phyloP scores from a whole-genome alignment of 2,329 filamentous ascomycete genomes.

The Dendrostoma leiphaemia region DNA sequence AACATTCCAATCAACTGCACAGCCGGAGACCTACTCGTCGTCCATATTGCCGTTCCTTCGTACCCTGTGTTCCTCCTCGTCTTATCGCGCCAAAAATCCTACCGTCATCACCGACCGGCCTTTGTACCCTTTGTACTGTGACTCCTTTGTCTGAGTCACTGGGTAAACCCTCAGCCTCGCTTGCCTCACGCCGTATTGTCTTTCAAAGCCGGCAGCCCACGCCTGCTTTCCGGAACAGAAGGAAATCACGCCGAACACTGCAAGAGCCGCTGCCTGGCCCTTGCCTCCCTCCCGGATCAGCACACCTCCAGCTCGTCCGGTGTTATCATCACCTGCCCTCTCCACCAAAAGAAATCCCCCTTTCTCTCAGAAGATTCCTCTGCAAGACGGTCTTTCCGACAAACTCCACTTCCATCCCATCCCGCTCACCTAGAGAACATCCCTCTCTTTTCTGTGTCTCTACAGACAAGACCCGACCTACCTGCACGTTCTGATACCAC shows the following conservation, averaged over 20 bases:
- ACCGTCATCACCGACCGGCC: constrained; percentile 10
- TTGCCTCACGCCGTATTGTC: neutral
- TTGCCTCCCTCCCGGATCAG: constrained; percentile 13
- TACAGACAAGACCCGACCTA: neutral
- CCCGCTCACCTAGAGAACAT: constrained; percentile 4
- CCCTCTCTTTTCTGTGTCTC: constrained; percentile 3
- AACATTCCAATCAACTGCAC: neutral
- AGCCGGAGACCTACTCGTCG: neutral
- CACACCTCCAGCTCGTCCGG: constrained; percentile 10
- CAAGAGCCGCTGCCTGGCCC: constrained; percentile 15
- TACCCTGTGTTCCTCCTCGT: neutral
- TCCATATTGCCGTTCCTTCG: neutral
- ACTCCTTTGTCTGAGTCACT: constrained; percentile 21
- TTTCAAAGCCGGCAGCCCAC: neutral
- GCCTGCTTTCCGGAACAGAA: constrained; percentile 5
- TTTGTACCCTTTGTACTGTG: constrained; percentile 14
- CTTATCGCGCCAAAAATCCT: neutral
- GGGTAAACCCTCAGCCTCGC: constrained; percentile 13
- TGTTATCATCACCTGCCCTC: constrained; percentile 14
- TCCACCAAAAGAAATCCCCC: constrained; percentile 9
- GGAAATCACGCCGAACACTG: constrained; percentile 2
- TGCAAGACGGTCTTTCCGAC: neutral
- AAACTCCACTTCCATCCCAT: neutral
- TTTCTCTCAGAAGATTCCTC: constrained; percentile 11
- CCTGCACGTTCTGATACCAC: neutral